Percentiles rank a stretch among this genome's conserved stretches.
Evolutionary conservation across 1,284 basidiomycete genomes (phyloP).

Genomic region (Xerocomus minutiporus): DNA sequence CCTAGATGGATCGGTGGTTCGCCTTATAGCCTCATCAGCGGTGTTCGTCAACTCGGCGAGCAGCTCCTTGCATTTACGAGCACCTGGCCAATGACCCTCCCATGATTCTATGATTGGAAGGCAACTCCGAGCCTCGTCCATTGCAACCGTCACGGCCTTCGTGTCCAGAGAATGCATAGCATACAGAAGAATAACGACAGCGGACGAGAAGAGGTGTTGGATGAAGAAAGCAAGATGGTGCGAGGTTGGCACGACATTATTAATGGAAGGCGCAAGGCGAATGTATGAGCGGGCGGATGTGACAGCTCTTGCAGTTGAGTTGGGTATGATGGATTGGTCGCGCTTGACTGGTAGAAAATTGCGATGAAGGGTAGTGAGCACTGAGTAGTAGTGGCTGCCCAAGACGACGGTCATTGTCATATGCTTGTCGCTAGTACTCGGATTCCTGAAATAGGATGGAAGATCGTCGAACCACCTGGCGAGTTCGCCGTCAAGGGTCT

Average conservation of each 20-base stretch:
- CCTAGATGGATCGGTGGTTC: slow-evolving; percentile 29
- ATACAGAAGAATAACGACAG: slow-evolving; percentile 81
- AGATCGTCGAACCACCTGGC: slow-evolving; percentile 79
- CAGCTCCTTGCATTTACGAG: slow-evolving; percentile 78
- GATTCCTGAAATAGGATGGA: slow-evolving; percentile 67
- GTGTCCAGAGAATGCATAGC: slow-evolving; percentile 79
- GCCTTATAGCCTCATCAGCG: slow-evolving; percentile 59
- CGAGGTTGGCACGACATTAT: slow-evolving; percentile 78
- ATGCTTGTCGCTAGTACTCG: slow-evolving; percentile 67
- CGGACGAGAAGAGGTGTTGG: slow-evolving; percentile 86
- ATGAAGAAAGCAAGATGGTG: slow-evolving; percentile 90
- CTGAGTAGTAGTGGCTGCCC: slow-evolving; percentile 85
- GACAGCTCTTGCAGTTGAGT: slow-evolving; percentile 73
- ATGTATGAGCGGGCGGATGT: slow-evolving; percentile 78
- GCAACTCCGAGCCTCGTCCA: slow-evolving; percentile 77
- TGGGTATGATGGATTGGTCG: slow-evolving; percentile 60
- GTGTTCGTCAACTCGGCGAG: slow-evolving; percentile 65
- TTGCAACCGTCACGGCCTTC: slow-evolving; percentile 63
- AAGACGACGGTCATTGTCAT: slow-evolving; percentile 84
- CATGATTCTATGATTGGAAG: slow-evolving; percentile 70
- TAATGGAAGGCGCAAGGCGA: slow-evolving; percentile 79
- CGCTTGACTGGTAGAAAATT: slow-evolving; percentile 77
- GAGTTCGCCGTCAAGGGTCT: slow-evolving; percentile 70
- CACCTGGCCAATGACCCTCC: slow-evolving; percentile 87
- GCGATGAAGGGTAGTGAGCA: slow-evolving; percentile 83